Evolutionary conservation across 345 rosid species (phyloP).

Genomic region (Diplotaxis tenuifolia): DNA sequence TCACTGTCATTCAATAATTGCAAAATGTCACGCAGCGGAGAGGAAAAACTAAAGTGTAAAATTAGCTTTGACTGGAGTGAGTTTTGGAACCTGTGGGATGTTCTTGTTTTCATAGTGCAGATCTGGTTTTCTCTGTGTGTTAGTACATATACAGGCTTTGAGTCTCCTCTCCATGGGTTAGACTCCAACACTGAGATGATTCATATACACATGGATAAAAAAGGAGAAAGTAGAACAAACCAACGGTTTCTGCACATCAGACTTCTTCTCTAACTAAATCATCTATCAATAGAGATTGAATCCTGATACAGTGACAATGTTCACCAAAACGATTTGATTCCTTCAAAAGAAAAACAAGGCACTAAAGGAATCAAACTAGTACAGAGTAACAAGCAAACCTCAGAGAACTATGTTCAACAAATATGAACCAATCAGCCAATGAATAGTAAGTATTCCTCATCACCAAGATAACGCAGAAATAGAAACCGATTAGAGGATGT

Average conservation of each 20-base stretch:
- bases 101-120: slow-evolving; percentile 94
- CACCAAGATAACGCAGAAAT: too few relatives aligned
- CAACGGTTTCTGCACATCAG: too few relatives aligned
- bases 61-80: too few relatives aligned
- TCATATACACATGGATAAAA: too few relatives aligned
- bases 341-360: background rate
- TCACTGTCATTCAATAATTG: slow-evolving; percentile 48
- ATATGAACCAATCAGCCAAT: background rate
- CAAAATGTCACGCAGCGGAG: background rate
- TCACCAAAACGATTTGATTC: slow-evolving; percentile 6
- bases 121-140: slow-evolving; percentile 77
- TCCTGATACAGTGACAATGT: background rate
- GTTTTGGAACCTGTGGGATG: slow-evolving; percentile 80
- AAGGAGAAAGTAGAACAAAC: background rate
- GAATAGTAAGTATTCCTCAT: too few relatives aligned
- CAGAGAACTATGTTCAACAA: background rate
- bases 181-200: slow-evolving; percentile 68
- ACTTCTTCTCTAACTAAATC: slow-evolving; percentile 1
- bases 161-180: slow-evolving; percentile 90
- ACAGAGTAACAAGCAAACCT: background rate
- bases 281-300: slow-evolving; percentile 5
- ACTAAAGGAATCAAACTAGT: background rate
- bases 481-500: slow-evolving; percentile 8
- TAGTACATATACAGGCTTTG: slow-evolving; percentile 84
- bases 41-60: slow-evolving; percentile 17